Evolutionary conservation across 345 rosid genomes (phyloP), one percentile per base, ranked within the genome.

Genomic region (Linum lewisii): DNA sequence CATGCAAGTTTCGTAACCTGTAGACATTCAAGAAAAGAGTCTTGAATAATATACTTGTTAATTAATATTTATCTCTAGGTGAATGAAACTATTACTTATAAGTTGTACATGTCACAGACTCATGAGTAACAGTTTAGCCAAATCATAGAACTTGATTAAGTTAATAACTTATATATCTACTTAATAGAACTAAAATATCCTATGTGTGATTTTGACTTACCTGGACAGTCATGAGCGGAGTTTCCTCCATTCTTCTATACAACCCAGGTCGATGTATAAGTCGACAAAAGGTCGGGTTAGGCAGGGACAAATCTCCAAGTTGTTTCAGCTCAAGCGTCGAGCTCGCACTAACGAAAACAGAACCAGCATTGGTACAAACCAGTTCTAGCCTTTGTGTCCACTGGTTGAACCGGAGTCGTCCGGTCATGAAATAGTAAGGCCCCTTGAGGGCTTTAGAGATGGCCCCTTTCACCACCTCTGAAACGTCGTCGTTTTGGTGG

Each of bases 371-470:
- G 66, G 60, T 70, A 55, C 70, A 70, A 2, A 70, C 7, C 19
- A 70, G 69, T 58, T 65, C 54, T 26, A 71, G 15, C 21, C 67
- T 51, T 0, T 24, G 51, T 6, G 44, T 32, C 21, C 58, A 51
- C 2, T 37, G 38, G 54, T 72, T 63, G 58, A 66, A 62, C 4
- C 25, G 26, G 10, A 66, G 75, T 9, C 74, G 55, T 1, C 70
- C 74, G 18, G 74, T 66, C 70, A 70, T 65, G 69, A 70, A 70
- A 55, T 71, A 65, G 55, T 61, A 71, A 58, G 71, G 68, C 45
- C 22, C 61, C 36, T 42, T 70, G 20, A 72, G 75, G 20, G 53
- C 60, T 1, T 66, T 64, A n/a, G 61, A 57, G 51, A 66, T 58
- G 18, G 71, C 71, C 21, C 16, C 51, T 64, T 66, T 66, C 68